Base-by-base conservation (phyloP, 2,329 filamentous ascomycete genomes). In the Aspergillus texensis region DNA sequence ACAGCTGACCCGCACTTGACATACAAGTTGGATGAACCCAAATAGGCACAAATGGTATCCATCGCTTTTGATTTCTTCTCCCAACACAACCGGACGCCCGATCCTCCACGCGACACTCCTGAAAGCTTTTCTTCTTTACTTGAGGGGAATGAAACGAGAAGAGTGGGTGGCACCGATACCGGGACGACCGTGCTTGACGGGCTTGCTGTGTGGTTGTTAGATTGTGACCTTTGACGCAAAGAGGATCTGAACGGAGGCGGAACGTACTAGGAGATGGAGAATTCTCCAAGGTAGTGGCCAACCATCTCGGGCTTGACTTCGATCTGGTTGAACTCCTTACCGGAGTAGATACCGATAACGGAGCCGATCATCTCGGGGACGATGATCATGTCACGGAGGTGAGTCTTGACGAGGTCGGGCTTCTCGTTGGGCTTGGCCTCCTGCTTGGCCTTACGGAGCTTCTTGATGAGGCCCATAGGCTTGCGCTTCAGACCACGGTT, bases 251-350 rank as follows among this genome's bases (percentile, higher is more conserved):
- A 4, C 11, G 46, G 16, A 24, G 48, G 56, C 50, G 46, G 58
- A 72, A 93, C 92, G 77, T 91, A 96, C 93, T 99, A 99, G 87
- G 94, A 95, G 87, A 99, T 99, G 75, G 94, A 97, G 89, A 99
- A 99, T 86, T 99, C 95, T 80, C 88, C 95, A 74, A 99, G 88
- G 89, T 97, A 97, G 88, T 98, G 94, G 83, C 95, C 95, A 84
- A 99, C 95, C 95, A 99, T 99, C 89, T 99, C 95, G 77, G 95
- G 95, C 91, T 97, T 97, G 87, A 99, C 95, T 86, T 99, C 95
- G 78, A 99, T 94, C 89, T 97, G 94, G 91, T 99, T 99, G 92
- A 99, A 99, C 86, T 98, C 94, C 91, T 99, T 99, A 82, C 95
- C 95, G 74, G 93, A 97, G 92, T 99, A 99, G 88, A 99, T 95